A percentile compares a stretch with the other conserved stretches of the same genome.
phyloP scores from a whole-genome alignment of 192 early-diverging fungal species.

The Coemansia sp. region DNA sequence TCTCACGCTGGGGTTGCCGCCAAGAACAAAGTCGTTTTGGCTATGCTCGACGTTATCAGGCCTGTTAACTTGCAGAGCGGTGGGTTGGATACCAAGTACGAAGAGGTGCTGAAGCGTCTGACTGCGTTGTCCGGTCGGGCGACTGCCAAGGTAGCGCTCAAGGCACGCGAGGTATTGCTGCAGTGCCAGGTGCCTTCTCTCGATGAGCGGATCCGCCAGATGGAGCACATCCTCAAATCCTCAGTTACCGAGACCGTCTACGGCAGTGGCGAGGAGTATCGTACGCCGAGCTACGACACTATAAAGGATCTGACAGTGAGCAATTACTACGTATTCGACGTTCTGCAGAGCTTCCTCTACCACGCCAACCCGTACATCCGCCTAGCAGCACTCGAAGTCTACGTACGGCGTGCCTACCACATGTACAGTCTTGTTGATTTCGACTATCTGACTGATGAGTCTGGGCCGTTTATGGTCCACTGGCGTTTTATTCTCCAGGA shows the following conservation, averaged over 20 bases:
- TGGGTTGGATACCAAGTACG: slow-evolving; percentile 71
- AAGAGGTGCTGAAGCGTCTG: slow-evolving; percentile 75
- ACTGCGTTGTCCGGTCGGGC: slow-evolving; percentile 75
- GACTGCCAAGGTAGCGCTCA: slow-evolving; percentile 88
- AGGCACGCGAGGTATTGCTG: slow-evolving; percentile 93
- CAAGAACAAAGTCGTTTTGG: slow-evolving; percentile 78
- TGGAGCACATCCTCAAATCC: slow-evolving; percentile 79
- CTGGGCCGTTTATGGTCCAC: slow-evolving; percentile 67
- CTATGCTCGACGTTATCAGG: slow-evolving; percentile 80
- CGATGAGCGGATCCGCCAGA: slow-evolving; percentile 83
- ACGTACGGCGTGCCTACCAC: slow-evolving; percentile 96
- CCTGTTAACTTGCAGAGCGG: slow-evolving; percentile 63
- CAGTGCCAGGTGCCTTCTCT: slow-evolving; percentile 90
- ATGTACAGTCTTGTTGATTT: slow-evolving; percentile 92
- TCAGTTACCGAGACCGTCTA: slow-evolving; percentile 79
- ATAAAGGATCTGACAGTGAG: slow-evolving; percentile 87
- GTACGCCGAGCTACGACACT: slow-evolving; percentile 76
- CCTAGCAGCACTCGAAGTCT: slow-evolving; percentile 91
- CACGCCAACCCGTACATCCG: slow-evolving; percentile 76
- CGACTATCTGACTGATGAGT: slow-evolving; percentile 67
- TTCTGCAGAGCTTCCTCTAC: slow-evolving; percentile 92
- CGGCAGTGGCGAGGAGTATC: slow-evolving; percentile 69
- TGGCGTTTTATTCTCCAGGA: slow-evolving; percentile 78
- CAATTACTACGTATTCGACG: slow-evolving; percentile 94
- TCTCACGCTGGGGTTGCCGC: slow-evolving; percentile 82